Evolutionary conservation across 2,329 filamentous ascomycete species (phyloP).

Genomic region (Hypoxylon sp.): DNA sequence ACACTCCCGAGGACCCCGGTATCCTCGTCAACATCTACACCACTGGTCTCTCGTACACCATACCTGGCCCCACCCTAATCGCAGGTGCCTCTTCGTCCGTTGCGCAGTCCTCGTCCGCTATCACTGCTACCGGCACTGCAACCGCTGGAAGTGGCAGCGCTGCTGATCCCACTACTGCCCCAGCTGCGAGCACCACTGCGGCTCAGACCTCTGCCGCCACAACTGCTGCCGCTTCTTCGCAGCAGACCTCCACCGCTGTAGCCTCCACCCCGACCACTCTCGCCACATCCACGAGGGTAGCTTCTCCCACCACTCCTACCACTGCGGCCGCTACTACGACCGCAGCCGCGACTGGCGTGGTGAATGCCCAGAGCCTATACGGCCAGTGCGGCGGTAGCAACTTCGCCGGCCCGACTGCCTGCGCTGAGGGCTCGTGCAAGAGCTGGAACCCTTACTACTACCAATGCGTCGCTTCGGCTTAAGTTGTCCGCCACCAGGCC

Average conservation of each 20-base stretch:
- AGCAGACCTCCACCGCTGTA: constrained; percentile 31
- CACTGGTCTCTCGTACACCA: constrained; percentile 46
- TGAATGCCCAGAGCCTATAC: constrained; percentile 50
- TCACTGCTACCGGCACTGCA: constrained; percentile 46
- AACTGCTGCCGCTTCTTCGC: constrained; percentile 19
- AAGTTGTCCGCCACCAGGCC: neutral
- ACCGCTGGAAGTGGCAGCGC: constrained; percentile 39
- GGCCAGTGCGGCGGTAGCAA: constrained; percentile 63
- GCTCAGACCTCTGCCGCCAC: constrained; percentile 32
- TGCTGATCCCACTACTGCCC: constrained; percentile 16
- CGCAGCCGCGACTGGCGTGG: constrained; percentile 29
- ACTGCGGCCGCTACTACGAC: constrained; percentile 27
- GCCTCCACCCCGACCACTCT: constrained; percentile 35
- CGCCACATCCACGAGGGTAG: constrained; percentile 28
- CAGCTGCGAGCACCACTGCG: constrained; percentile 16
- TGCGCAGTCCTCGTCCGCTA: constrained; percentile 44
- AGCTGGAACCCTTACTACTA: constrained; percentile 62
- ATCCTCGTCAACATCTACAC: constrained; percentile 70
- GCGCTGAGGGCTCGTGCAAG: constrained; percentile 59
- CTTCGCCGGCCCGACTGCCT: constrained; percentile 59
- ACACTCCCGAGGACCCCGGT: constrained; percentile 67
- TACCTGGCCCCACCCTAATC: constrained; percentile 52
- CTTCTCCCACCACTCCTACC: constrained; percentile 28
- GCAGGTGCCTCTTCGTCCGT: constrained; percentile 50
- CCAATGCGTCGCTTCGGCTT: constrained; percentile 57